A percentile compares a stretch with the other conserved stretches of the same genome.
These are phyloP conservation scores for Boletus rubescentipes DNA, from an alignment of 768 basidiomycete species.

Conservation along the genomic window DNA sequence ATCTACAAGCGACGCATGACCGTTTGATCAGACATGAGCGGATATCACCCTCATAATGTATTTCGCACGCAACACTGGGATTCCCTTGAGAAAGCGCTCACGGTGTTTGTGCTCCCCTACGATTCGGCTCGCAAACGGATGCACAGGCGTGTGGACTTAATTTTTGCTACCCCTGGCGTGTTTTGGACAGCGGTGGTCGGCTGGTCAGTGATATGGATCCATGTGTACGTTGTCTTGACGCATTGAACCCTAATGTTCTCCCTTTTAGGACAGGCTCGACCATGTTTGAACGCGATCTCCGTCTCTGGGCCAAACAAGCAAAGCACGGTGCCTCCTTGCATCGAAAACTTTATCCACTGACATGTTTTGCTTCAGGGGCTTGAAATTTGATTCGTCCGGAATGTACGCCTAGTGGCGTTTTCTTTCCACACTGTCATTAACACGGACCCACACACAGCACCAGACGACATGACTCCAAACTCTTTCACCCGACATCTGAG, in stretches of 20 bases:
- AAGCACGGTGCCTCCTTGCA: conserved; percentile 38
- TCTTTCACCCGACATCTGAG: conserved; percentile 61
- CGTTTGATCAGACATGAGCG: conserved; percentile 49
- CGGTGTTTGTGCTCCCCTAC: conserved; percentile 68
- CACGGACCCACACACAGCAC: conserved; percentile 31
- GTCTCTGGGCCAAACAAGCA: conserved; percentile 65
- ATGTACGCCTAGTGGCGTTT: conserved; percentile 46
- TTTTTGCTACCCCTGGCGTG: conserved; percentile 70
- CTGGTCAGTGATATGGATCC: conserved; percentile 51
- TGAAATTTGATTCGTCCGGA: conserved; percentile 83
- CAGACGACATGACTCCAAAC: conserved; percentile 60
- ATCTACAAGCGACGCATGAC: conserved; percentile 11
- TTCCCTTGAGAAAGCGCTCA: conserved; percentile 81
- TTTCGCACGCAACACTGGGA: conserved; percentile 67
- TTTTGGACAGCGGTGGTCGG: conserved; percentile 91
- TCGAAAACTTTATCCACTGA: neutral
- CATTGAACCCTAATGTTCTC: neutral
- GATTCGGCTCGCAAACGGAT: conserved; percentile 35
- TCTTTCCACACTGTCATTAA: neutral
- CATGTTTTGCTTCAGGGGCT: conserved; percentile 45
- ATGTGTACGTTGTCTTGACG: neutral
- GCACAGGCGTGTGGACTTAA: conserved; percentile 79
- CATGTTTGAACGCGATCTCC: conserved; percentile 86
- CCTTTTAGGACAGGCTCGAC: conserved; percentile 75
- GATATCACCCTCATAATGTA: conserved; percentile 55